Conservation (phyloP, 352 stramenopile species). For the Phytophthora pluvialis region DNA sequence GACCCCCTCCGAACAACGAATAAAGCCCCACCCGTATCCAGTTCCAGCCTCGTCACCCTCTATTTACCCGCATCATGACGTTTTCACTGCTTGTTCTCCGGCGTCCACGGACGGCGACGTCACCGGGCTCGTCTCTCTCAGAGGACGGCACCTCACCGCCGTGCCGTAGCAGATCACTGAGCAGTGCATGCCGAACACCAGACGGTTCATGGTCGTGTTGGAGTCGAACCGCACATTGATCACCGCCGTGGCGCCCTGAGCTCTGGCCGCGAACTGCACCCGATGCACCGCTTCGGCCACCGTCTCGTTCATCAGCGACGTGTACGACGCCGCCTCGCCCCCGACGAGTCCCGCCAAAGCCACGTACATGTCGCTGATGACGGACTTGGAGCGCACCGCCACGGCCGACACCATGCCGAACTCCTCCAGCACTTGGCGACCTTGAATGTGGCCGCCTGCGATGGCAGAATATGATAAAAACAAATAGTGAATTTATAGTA, state of each 20-base stretch:
- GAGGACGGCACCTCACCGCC: slow-evolving; percentile 64
- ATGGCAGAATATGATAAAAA: slow-evolving; percentile 6
- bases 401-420: slow-evolving; percentile 77
- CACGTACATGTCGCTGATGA: slow-evolving; percentile 86
- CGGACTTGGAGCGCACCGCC: slow-evolving; percentile 82
- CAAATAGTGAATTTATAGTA: neutral
- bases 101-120: slow-evolving; percentile 14
- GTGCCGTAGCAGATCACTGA: slow-evolving; percentile 84
- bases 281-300: slow-evolving; percentile 79
- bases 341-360: slow-evolving; percentile 72
- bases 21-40: neutral
- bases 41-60: slow-evolving; percentile 3
- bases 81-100: slow-evolving; percentile 21
- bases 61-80: slow-evolving; percentile 15
- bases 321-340: slow-evolving; percentile 79
- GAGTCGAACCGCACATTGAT: slow-evolving; percentile 86
- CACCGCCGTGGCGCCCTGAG: slow-evolving; percentile 74
- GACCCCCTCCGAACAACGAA: slow-evolving; percentile 9
- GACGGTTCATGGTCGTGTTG: slow-evolving; percentile 87
- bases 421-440: slow-evolving; percentile 75
- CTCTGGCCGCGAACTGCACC: slow-evolving; percentile 74
- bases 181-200: slow-evolving; percentile 86
- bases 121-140: slow-evolving; percentile 14
- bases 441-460: slow-evolving; percentile 71
- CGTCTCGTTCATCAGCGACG: slow-evolving; percentile 85